Evolutionary conservation across 179 eudicot genomes (phyloP), one percentile per base, ranked within the genome.

Genomic region (Beta corolliflora): DNA sequence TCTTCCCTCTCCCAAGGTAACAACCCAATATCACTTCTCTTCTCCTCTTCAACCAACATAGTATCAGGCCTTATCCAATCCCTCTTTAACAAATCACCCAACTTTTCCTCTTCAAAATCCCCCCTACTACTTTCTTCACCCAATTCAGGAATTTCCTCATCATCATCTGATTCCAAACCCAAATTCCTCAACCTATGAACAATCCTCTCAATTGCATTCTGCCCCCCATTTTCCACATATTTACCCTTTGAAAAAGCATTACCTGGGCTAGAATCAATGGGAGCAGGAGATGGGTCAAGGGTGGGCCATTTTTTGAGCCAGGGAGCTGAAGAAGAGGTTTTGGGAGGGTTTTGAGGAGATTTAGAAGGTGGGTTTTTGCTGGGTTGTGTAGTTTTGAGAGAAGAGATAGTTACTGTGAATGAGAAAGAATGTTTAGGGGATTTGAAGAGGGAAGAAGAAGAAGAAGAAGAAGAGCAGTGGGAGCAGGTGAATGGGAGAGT

Each of bases 21-120:
- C 81, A 88, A 77, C 67, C 82, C 87, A 75, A 74, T 61, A 73
- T 83, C 88, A 69, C 77, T 89, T 64, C 80, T 83, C 18, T 80
- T 91, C 31, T 83, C 92, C 23, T 89, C 90, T 61, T 92, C 90
- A 18, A 81, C 79, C 85, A 95, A 77, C 81, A 91, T 89, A 55
- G 80, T 86, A 88, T 95, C 99, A 58, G 92, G 90, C 67, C 97
- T 86, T 72, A 95, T 86, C 99, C 98, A 95, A 86, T 95, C 98
- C 81, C 93, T 91, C 88, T 79, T 87, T 87, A 95, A 87, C 90
- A 95, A 95, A 88, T 93, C 93, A 82, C 98, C 99, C 85, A 95
- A 85, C 48, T 86, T 92, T 81, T 91, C 97, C 25, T 89, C 90
- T 15, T 88, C 87, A 18, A 71, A 46, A 60, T 14, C 71, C 74